phyloP scores from a whole-genome alignment of 768 basidiomycete species.

The Lentinula sp. region DNA sequence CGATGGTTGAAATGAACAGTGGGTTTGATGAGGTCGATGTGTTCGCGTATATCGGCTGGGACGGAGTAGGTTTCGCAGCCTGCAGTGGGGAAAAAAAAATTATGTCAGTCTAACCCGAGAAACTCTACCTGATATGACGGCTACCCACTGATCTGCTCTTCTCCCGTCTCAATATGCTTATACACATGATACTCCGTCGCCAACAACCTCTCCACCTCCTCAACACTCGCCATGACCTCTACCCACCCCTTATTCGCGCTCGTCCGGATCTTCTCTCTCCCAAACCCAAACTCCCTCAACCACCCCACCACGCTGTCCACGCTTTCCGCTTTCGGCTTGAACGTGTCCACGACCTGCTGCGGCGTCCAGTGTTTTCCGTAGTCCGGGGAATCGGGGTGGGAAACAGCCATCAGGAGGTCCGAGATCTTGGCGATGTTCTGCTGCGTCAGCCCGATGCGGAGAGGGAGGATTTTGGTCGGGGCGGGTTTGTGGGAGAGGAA shows the following conservation, averaged over 20 bases:
- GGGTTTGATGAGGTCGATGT: conserved; percentile 38
- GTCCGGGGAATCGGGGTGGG: conserved; percentile 35
- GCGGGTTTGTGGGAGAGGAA: conserved; percentile 20
- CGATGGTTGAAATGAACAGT: conserved; percentile 35
- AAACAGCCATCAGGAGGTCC: conserved; percentile 33
- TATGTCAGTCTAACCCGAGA: background rate
- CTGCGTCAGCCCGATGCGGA: conserved; percentile 41
- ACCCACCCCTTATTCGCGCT: conserved; percentile 32
- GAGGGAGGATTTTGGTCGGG: conserved; percentile 27
- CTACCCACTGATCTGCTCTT: conserved; percentile 26
- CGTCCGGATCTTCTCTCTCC: conserved; percentile 24
- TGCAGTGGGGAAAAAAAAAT: background rate
- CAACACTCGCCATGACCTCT: conserved; percentile 29
- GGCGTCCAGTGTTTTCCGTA: conserved; percentile 44
- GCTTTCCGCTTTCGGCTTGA: conserved; percentile 32
- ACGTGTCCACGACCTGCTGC: conserved; percentile 29
- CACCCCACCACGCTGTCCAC: conserved; percentile 32
- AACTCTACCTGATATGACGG: background rate
- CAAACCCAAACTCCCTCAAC: conserved; percentile 31
- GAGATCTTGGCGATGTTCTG: conserved; percentile 33
- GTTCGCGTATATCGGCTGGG: conserved; percentile 27
- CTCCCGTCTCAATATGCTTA: conserved; percentile 25
- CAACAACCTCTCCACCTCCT: conserved; percentile 38
- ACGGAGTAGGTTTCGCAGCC: conserved; percentile 36
- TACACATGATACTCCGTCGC: conserved; percentile 37